Evolutionary conservation across 148 eudicot genomes (phyloP), one percentile per base, ranked within the genome.

Genomic region (Rhododendron molle): DNA sequence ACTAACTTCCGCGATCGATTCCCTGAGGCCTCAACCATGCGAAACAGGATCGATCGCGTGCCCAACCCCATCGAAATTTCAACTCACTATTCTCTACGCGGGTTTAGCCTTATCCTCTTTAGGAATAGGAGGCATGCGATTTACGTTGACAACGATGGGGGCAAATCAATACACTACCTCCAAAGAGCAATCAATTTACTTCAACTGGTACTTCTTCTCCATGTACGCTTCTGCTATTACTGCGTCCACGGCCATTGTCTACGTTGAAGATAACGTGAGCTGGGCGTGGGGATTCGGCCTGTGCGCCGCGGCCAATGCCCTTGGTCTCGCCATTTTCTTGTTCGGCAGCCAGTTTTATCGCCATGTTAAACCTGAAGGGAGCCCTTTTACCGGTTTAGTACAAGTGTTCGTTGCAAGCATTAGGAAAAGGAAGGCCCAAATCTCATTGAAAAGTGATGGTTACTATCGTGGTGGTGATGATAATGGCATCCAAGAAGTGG

Each of bases 221-320:
- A 0, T 84, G 78, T 90, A 86, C 62, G 21, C 54, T 4, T 58
- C 89, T 16, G 36, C 71, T 14, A 47, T 85, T 9, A 44, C 82
- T 52, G 85, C 91, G 30, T 16, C 46, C 58, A 90, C 92, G 0
- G 91, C 82, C 26, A 85, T 91, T 1, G 85, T 92, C n/a, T 92
- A 90, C 15, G 76, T 92, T 3, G 86, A 92, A 80, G 92, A 89
- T 44, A 89, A 81, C 28, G 89, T 90, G 67, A 87, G 94, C 30
- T 92, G 93, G 93, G 84, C 54, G 14, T 50, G n/a, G 60, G 94
- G 92, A 0, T 87, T 87, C 36, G 90, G 86, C 21, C 72, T 92
- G 0, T 82, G 89, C 20, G 85, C 80, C 0, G 83, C 44, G 4
- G 91, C 91, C 0, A 91, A 88, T 76, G 46, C 83, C 12, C 10